phyloP scores from a whole-genome alignment of 441 rosid genomes.

The Dalechampia spathulata region DNA sequence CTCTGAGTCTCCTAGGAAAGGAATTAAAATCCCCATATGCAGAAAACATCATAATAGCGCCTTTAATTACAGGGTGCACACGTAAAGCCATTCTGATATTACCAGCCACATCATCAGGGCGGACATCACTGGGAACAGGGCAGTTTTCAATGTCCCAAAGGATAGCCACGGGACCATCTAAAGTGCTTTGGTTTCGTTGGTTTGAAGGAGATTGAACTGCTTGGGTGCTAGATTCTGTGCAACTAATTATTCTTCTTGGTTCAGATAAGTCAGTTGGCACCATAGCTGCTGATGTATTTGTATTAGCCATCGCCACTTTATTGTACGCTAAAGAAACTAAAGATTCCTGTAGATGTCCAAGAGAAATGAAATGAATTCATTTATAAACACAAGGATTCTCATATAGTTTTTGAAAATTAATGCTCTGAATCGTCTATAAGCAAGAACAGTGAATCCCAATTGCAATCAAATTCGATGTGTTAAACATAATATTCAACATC shows the following conservation, averaged over 20 bases:
- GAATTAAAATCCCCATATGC: constrained; percentile 96
- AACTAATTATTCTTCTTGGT: constrained; percentile 15
- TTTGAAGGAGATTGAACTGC: constrained; percentile 22
- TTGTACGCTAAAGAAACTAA: constrained; percentile 6
- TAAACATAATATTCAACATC: no score
- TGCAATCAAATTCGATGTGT: no score
- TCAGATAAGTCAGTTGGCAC: constrained; percentile 30
- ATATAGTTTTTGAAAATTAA: no score
- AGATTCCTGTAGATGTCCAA: constrained; percentile 13
- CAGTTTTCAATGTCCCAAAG: constrained; percentile 98
- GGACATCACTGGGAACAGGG: constrained; percentile 81
- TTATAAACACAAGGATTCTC: constrained; percentile 5
- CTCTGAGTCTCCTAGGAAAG: constrained; percentile 86
- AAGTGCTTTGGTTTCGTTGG: constrained; percentile 31
- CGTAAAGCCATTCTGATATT: constrained; percentile 88
- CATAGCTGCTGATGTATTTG: constrained; percentile 29
- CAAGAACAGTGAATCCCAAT: no score
- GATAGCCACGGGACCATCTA: constrained; percentile 70
- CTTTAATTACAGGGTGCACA: constrained; percentile 71
- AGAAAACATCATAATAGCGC: constrained; percentile 67
- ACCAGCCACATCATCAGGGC: constrained; percentile 88
- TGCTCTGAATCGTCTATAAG: no score
- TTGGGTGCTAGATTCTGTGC: constrained; percentile 28
- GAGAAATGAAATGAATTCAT: not conserved
- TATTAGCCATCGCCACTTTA: constrained; percentile 34